Percentiles rank a stretch among this genome's conserved stretches.
These are phyloP conservation scores for Crucibulum parvulum DNA, from an alignment of 1,284 basidiomycete genomes.

Conservation along the genomic window DNA sequence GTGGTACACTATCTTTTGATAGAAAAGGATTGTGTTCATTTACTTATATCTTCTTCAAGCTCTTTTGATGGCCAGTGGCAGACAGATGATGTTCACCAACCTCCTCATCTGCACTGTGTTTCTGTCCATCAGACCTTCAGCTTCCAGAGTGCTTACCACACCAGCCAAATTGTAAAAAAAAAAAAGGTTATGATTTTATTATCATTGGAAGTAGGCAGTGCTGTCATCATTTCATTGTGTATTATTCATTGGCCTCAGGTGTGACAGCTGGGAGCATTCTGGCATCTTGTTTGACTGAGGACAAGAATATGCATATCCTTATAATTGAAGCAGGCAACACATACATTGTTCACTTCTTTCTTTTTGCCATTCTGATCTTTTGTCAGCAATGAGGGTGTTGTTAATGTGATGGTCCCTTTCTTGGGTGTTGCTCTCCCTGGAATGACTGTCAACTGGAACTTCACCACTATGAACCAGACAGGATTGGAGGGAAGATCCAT, in stretches of 20 bases:
- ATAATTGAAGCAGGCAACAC: constrained; percentile 1
- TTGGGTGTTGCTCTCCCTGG: constrained; percentile 1
- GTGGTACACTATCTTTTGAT: no score
- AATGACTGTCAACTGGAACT: constrained; percentile 34
- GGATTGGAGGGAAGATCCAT: constrained; percentile 20
- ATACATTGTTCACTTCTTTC: not conserved
- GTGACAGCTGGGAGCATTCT: constrained; percentile 1
- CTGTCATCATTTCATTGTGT: not conserved
- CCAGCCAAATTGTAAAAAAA: not conserved
- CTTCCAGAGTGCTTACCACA: not conserved
- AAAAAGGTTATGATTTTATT: not conserved
- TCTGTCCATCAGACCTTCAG: not conserved
- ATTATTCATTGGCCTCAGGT: not conserved
- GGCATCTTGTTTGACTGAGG: not conserved
- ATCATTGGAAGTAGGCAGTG: not conserved
- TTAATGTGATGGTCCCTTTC: constrained; percentile 21
- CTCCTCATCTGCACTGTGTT: not conserved
- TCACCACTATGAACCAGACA: constrained; percentile 27
- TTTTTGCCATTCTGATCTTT: constrained; percentile 3
- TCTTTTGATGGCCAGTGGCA: no score
- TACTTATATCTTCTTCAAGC: no score
- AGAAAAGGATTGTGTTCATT: no score
- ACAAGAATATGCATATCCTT: not conserved
- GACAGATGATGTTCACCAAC: no score
- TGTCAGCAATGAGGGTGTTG: constrained; percentile 17